phyloP scores from a whole-genome alignment of 78 protist genomes.

The Isochrysis galbana region DNA sequence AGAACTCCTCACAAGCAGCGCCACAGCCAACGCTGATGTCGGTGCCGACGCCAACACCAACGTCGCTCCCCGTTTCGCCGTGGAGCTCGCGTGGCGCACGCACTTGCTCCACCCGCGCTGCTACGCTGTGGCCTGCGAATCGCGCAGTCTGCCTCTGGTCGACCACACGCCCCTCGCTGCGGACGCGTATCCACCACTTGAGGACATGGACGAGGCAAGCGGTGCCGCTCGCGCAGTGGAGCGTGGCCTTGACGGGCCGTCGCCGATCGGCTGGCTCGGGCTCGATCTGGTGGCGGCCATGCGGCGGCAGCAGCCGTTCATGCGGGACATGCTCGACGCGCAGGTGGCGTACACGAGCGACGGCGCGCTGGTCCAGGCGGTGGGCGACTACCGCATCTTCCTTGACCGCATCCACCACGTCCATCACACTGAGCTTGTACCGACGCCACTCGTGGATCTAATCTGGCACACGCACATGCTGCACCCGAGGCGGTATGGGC shows the following conservation, averaged over 20 bases:
- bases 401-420: not conserved
- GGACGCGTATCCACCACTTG: too few species aligned
- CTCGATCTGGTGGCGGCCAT: not conserved
- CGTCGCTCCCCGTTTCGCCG: too few species aligned
- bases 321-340: not conserved
- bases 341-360: not conserved
- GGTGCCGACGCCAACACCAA: too few species aligned
- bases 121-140: too few species aligned
- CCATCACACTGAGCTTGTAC: not conserved
- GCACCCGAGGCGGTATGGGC: too few species aligned
- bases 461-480: constrained; percentile 5
- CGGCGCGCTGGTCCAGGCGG: not conserved
- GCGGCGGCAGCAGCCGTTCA: constrained; percentile 1
- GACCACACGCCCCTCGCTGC: too few species aligned
- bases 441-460: not conserved
- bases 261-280: not conserved
- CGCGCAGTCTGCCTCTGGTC: too few species aligned
- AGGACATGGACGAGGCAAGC: too few species aligned
- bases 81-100: too few species aligned
- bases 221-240: not conserved
- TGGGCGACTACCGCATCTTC: not conserved
- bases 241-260: not conserved
- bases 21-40: too few species aligned
- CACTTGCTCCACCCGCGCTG: too few species aligned
- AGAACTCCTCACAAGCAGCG: too few species aligned